phyloP scores from a whole-genome alignment of 345 rosid species.

The Angophora floribunda region DNA sequence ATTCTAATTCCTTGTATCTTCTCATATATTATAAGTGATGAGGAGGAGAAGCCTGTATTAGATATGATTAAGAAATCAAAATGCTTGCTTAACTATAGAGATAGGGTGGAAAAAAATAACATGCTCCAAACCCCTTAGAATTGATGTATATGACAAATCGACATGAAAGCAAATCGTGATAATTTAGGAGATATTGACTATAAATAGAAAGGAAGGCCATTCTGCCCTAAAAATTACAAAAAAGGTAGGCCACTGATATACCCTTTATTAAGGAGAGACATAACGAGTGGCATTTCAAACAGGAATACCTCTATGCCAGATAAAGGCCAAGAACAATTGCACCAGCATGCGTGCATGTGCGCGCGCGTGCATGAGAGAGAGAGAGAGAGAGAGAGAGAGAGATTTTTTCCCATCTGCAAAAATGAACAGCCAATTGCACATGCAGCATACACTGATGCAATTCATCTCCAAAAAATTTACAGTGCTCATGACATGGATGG shows the following conservation, averaged over 20 bases:
- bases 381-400: background rate
- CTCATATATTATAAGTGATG: conserved; percentile 12
- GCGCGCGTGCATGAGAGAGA: background rate
- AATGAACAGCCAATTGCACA: background rate
- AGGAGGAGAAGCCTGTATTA: background rate
- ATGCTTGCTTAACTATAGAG: background rate
- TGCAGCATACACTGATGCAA: background rate
- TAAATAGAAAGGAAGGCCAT: background rate
- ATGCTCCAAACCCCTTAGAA: background rate
- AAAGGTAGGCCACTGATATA: background rate
- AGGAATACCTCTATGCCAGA: background rate
- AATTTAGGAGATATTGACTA: background rate
- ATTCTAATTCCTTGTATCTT: conserved; percentile 1
- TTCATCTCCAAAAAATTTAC: background rate
- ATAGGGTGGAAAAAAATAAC: background rate
- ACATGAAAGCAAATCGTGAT: background rate
- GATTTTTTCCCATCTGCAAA: background rate
- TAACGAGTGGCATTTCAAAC: background rate
- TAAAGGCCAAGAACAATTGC: background rate
- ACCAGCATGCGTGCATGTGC: background rate
- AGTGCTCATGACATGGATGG: background rate
- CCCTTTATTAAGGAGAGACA: background rate
- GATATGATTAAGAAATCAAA: background rate
- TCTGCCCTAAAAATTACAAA: background rate
- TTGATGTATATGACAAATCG: background rate